These are phyloP conservation scores for Leptographium procerum DNA, from an alignment of 2,329 filamentous ascomycete genomes.

Conservation along the genomic window DNA sequence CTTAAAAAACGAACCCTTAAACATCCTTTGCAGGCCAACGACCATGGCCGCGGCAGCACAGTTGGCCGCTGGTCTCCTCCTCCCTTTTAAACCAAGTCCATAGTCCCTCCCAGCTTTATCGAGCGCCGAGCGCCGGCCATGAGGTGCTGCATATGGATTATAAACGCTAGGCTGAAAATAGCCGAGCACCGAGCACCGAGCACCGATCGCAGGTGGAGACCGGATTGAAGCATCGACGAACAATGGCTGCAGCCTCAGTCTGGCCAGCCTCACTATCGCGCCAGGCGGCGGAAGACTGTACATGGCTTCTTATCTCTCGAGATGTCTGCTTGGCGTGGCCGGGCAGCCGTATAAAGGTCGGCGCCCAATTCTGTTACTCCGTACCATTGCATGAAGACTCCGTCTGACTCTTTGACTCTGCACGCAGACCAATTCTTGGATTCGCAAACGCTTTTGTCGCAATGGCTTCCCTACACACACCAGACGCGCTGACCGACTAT, in stretches of 20 bases:
- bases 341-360: neutral
- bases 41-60: too few relatives aligned
- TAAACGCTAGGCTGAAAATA: neutral
- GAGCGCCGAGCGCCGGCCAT: neutral
- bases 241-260: neutral
- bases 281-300: neutral
- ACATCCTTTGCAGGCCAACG: too few relatives aligned
- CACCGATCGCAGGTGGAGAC: neutral
- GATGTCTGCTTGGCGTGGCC: neutral
- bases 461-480: neutral
- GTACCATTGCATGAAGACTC: neutral
- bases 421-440: neutral
- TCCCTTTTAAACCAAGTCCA: neutral
- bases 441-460: neutral
- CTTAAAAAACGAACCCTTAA: too few relatives aligned
- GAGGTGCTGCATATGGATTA: neutral
- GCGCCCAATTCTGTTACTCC: too few relatives aligned
- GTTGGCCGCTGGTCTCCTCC: neutral
- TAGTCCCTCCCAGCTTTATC: neutral
- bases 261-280: neutral
- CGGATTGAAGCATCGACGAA: neutral
- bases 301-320: neutral
- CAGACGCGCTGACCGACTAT: neutral
- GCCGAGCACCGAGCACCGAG: neutral
- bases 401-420: neutral